Conservation (phyloP, 164 flowering plant species). For the Tetracentron sinense region DNA sequence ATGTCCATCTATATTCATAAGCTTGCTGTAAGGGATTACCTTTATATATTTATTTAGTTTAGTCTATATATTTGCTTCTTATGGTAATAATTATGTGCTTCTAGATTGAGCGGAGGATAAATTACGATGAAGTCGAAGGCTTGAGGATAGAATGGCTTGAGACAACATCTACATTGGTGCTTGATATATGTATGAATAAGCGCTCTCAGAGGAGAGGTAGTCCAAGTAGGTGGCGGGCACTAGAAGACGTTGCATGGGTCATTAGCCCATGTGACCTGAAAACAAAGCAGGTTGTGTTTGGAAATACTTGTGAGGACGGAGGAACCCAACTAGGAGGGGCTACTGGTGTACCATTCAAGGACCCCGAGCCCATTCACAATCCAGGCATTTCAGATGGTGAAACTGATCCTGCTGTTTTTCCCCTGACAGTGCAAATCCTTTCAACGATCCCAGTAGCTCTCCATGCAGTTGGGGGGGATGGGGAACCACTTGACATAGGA, state of each 20-base stretch:
- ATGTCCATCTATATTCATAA: conserved; percentile 76
- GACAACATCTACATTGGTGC: conserved; percentile 66
- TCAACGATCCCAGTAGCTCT: conserved; percentile 76
- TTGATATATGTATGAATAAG: conserved; percentile 36
- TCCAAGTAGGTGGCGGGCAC: conserved; percentile 36
- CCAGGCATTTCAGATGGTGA: conserved; percentile 14
- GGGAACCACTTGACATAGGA: conserved; percentile 77
- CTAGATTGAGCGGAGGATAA: conserved; percentile 84
- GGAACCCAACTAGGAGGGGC: conserved; percentile 7
- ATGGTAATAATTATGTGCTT: conserved; percentile 11
- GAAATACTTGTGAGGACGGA: conserved; percentile 2
- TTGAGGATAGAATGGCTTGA: conserved; percentile 82
- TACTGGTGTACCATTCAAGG: too few relatives aligned
- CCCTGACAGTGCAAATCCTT: conserved; percentile 57
- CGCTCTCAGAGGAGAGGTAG: conserved; percentile 37
- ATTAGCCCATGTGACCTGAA: conserved; percentile 40
- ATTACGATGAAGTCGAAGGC: conserved; percentile 89
- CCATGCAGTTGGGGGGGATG: conserved; percentile 81
- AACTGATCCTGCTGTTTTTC: conserved; percentile 57
- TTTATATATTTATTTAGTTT: neutral
- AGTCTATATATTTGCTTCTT: neutral
- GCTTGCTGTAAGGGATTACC: conserved; percentile 58
- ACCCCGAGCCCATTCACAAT: conserved; percentile 6
- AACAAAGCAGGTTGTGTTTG: conserved; percentile 10
- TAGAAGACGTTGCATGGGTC: conserved; percentile 65